Base-by-base conservation (phyloP, 2,329 filamentous ascomycete species). In the Fusarium transvaalense region DNA sequence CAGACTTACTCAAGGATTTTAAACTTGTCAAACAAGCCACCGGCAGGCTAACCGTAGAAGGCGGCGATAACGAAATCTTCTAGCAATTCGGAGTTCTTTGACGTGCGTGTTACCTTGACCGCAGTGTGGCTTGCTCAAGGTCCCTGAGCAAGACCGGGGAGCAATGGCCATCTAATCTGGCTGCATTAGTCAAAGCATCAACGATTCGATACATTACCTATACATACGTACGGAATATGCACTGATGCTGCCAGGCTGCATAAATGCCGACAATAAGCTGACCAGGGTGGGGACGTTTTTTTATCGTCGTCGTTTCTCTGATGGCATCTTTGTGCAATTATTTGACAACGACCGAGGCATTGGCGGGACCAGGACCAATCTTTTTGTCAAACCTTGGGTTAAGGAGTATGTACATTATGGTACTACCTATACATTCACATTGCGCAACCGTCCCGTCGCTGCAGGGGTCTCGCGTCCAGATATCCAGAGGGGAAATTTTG, bases 311-410 rank as follows among this genome's bases (percentile, higher is more conserved):
- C 21, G 8, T 35, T 15, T 37, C 9, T 48, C 19, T 35, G 48
- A 61, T 60, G 51, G 54, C 55, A 64, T 72, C 34, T 68, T 56
- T 38, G 64, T 69, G 48, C 61, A 61, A 64, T 70, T 52, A 17
- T 42, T 42, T 25, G 21, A 39, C 21, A 48, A 56, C 42, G 50
- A 67, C 52, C 34, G 35, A 61, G 51, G 25, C 31, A 45, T 52
- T 56, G 38, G 29, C 29, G 29, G 29, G 43, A 17, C 23, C 42
- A 60, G 48, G 48, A 27, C 46, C 46, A 58, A 50, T 46, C n/a
- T 6, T 17, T 51, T 35, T 34, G 29, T 31, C 29, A 45, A 47
- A 38, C 59, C 38, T 67, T 43, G 32, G 31, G 32, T 64, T 39
- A 12, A 29, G 10, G 54, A 63, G 25, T 25, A 21, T 41, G n/a